Conservation (phyloP, 2,329 filamentous ascomycete genomes). For the Fusarium siculi region DNA sequence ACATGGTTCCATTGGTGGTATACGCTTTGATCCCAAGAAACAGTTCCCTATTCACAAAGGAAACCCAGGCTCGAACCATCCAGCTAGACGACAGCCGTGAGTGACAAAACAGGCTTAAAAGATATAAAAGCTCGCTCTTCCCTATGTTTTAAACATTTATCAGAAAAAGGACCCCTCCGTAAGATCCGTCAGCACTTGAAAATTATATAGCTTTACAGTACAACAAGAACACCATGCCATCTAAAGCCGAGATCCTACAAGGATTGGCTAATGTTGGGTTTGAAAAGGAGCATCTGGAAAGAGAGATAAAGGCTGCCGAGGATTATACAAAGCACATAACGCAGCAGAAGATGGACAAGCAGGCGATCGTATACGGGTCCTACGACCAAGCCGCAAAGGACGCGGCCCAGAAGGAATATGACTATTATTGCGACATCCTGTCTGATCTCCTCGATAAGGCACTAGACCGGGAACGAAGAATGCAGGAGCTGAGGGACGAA, state of each 20-base stretch:
- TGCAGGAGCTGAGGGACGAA: neutral
- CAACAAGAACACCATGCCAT: neutral
- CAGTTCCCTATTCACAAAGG: no score
- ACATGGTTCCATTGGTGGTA: no score
- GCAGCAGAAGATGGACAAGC: neutral
- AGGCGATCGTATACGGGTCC: neutral
- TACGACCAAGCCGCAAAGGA: neutral
- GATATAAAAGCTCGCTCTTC: neutral
- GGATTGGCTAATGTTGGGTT: no score
- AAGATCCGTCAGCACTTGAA: no score
- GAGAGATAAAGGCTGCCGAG: accelerated
- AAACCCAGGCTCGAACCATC: no score
- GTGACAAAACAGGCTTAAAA: accelerated
- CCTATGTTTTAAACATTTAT: no score
- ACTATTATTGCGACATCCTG: accelerated
- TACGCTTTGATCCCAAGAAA: no score
- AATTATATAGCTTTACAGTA: accelerated
- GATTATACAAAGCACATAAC: neutral
- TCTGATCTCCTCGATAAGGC: neutral
- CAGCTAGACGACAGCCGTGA: no score
- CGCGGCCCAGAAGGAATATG: neutral
- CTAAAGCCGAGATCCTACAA: neutral
- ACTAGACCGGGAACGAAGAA: accelerated
- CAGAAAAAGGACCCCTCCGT: no score
- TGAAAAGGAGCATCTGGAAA: neutral